Evolutionary conservation across 306 rosid genomes (phyloP), one percentile per base, ranked within the genome.

Genomic region (Lathyrus oleraceus): DNA sequence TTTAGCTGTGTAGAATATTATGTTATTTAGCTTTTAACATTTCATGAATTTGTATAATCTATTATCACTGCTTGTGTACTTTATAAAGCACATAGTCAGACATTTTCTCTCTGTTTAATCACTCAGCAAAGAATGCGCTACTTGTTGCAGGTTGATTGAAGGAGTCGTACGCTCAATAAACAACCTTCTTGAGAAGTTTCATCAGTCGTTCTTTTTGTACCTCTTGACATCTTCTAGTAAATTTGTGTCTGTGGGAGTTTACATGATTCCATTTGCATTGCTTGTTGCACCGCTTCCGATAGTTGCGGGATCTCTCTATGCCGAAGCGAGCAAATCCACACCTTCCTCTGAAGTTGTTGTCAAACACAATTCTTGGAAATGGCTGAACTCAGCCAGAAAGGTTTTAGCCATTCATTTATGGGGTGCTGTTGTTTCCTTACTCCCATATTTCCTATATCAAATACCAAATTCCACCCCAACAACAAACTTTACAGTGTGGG

Each of bases 131-230:
- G 38, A 36, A 67, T 69, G 71, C 72, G 38, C 13, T 67, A 8
- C 10, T 52, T 74, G 59, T 56, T 82, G 79, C 98, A 94, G 97
- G 83, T 81, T 94, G 76, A 77, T 94, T 61, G 97, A 94, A 86
- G 98, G 96, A 88, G 97, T 87, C 61, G 30, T 91, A 44, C 96
- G 83, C 27, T 90, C 97, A 2, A 91, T 94, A 70, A 94, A 94
- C 84, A 94, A 94, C 82, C 97, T 94, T 79, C 95, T 91, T 4
- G 97, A 94, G 85, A 94, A 94, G 84, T 90, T 91, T 79, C 98
- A 94, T 51, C 98, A 94, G 73, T 94, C 98, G 38, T 90, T 88
- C 69, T 94, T 94, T 69, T 85, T 88, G 47, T 94, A 94, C 85
- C 90, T 90, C 58, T 70, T 94, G 76, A 86, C 96, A 10, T 84